Evolutionary conservation across 495 filamentous ascomycete genomes (phyloP).

Genomic region (Polyplosphaeria fusca): DNA sequence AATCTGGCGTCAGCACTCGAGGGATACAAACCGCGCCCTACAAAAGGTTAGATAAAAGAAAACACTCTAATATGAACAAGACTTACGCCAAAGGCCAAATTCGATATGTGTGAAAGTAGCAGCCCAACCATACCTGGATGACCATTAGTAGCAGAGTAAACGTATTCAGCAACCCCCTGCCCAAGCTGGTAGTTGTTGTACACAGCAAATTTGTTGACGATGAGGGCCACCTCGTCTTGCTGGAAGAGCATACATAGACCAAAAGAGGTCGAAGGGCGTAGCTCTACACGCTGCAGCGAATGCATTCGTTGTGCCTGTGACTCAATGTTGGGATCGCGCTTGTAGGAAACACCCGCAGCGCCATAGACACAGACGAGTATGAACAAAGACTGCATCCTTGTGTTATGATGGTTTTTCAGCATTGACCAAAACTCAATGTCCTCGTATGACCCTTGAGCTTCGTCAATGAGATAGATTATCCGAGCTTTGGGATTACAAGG

Average conservation of each 20-base stretch:
- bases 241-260: not conserved
- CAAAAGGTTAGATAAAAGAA: not conserved
- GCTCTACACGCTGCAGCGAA: not conserved
- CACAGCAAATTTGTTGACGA: not conserved
- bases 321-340: not conserved
- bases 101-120: not conserved
- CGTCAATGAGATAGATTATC: conserved; percentile 8
- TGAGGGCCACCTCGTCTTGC: not conserved
- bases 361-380: not conserved
- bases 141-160: conserved; percentile 5
- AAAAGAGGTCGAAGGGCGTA: not conserved
- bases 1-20: not conserved
- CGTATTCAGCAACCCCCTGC: not conserved
- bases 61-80: not conserved
- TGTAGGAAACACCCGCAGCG: not conserved
- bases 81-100: not conserved
- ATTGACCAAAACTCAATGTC: not conserved
- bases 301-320: not conserved
- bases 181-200: not conserved
- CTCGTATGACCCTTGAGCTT: conserved; percentile 10
- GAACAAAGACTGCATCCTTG: not conserved
- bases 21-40: not conserved
- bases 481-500: not conserved
- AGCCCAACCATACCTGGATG: conserved; percentile 11
- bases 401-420: not conserved